Percentiles rank a stretch among this genome's conserved stretches.
phyloP scores from a whole-genome alignment of 441 rosid species.

The Kokia cookei region DNA sequence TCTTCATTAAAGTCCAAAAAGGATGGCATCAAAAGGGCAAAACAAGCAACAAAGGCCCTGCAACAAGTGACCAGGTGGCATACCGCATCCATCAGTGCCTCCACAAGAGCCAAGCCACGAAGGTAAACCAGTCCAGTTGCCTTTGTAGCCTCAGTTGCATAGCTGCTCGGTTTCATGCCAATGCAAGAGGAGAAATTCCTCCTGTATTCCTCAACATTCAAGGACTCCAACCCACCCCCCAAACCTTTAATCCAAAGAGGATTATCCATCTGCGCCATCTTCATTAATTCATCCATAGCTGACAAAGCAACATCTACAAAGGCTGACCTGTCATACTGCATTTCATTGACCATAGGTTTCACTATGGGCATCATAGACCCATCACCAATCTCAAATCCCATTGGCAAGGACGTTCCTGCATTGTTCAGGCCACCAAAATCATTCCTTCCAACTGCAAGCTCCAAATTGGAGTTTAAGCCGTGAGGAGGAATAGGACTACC shows the following conservation, averaged over 20 bases:
- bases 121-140: constrained; percentile 39
- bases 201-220: constrained; percentile 40
- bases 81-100: constrained; percentile 57
- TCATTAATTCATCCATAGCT: constrained; percentile 47
- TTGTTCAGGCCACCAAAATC: constrained; percentile 21
- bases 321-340: constrained; percentile 5
- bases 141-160: constrained; percentile 41
- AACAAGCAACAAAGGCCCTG: not conserved
- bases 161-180: constrained; percentile 24
- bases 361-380: constrained; percentile 13
- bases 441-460: constrained; percentile 27
- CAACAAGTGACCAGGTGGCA: constrained; percentile 1
- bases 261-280: constrained; percentile 33
- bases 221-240: constrained; percentile 31
- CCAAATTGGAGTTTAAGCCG: constrained; percentile 15
- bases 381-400: constrained; percentile 25
- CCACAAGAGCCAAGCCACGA: constrained; percentile 41
- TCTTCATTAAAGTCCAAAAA: not conserved
- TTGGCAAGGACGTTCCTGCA: constrained; percentile 20
- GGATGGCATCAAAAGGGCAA: not conserved
- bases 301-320: constrained; percentile 34
- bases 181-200: constrained; percentile 25
- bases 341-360: constrained; percentile 5
- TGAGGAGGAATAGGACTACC: constrained; percentile 17
- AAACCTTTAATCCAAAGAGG: constrained; percentile 35